phyloP scores from a whole-genome alignment of 768 basidiomycete species.

The Amanita rimosa region DNA sequence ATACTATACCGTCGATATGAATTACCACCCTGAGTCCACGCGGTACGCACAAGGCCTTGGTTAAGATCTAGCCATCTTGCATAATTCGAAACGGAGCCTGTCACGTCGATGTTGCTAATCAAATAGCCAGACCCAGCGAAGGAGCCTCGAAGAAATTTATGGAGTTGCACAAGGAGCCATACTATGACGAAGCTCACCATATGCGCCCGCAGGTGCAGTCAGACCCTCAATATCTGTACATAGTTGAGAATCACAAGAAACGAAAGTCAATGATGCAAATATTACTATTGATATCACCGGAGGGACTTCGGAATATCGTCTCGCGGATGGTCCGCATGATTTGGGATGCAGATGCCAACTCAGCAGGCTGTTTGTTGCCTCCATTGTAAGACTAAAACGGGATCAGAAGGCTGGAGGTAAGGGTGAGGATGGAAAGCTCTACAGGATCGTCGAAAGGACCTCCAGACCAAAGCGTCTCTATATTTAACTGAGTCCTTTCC shows the following conservation, averaged over 20 bases:
- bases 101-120: conserved; percentile 33
- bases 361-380: conserved; percentile 44
- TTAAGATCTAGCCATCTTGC: conserved; percentile 65
- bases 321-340: conserved; percentile 43
- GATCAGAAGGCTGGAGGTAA: neutral
- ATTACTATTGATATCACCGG: conserved; percentile 49
- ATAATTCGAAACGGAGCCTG: conserved; percentile 33
- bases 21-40: conserved; percentile 43
- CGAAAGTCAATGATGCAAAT: neutral
- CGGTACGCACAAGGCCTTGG: conserved; percentile 40
- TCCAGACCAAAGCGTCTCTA: conserved; percentile 69
- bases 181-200: conserved; percentile 28
- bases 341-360: conserved; percentile 30
- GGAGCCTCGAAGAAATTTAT: conserved; percentile 35
- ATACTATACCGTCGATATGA: conserved; percentile 37
- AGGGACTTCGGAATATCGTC: conserved; percentile 44
- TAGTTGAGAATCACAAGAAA: neutral
- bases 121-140: conserved; percentile 58
- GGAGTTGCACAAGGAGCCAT: neutral
- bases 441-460: conserved; percentile 62
- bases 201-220: conserved; percentile 43
- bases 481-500: conserved; percentile 58
- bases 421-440: conserved; percentile 10
- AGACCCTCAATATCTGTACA: conserved; percentile 37
- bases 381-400: conserved; percentile 51